Percentiles rank a stretch among this genome's conserved stretches.
Evolutionary conservation across 306 rosid species (phyloP).

Genomic region (Luffa acutangula): DNA sequence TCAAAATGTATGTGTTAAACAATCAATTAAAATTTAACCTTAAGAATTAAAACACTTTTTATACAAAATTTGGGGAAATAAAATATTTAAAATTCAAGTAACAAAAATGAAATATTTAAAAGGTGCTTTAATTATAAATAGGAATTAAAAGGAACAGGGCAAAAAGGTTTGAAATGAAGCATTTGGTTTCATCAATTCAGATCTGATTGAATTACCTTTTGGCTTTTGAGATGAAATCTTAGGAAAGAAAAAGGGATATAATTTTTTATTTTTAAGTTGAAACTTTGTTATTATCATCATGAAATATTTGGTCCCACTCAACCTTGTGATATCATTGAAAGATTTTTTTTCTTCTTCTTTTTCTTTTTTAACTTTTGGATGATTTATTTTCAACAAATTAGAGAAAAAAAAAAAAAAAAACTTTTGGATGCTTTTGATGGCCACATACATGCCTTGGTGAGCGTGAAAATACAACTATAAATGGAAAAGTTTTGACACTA

Average conservation of each 20-base stretch:
- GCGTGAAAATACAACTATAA: not conserved
- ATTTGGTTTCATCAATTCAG: not conserved
- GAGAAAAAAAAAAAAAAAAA: no score
- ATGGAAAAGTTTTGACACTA: not conserved
- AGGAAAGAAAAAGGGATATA: not conserved
- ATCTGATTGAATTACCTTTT: conserved; percentile 7
- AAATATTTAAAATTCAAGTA: no score
- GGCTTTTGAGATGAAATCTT: not conserved
- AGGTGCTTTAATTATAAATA: not conserved
- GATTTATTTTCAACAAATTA: no score
- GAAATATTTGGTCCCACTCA: conserved; percentile 1
- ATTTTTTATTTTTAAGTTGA: not conserved
- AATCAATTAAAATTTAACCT: no score
- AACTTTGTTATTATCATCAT: conserved; percentile 5
- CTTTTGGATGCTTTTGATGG: not conserved
- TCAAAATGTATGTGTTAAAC: no score
- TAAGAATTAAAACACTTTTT: no score
- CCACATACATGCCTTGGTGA: not conserved
- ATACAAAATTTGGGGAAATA: no score
- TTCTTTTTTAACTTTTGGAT: no score
- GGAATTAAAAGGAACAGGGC: not conserved
- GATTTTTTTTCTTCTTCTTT: not conserved
- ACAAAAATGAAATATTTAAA: not conserved
- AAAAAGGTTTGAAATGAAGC: not conserved
- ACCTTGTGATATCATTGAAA: not conserved